A percentile compares a stretch with the other conserved stretches of the same genome.
Evolutionary conservation across 208 protist species (phyloP).

Genomic region (Trypanosoma caninum): DNA sequence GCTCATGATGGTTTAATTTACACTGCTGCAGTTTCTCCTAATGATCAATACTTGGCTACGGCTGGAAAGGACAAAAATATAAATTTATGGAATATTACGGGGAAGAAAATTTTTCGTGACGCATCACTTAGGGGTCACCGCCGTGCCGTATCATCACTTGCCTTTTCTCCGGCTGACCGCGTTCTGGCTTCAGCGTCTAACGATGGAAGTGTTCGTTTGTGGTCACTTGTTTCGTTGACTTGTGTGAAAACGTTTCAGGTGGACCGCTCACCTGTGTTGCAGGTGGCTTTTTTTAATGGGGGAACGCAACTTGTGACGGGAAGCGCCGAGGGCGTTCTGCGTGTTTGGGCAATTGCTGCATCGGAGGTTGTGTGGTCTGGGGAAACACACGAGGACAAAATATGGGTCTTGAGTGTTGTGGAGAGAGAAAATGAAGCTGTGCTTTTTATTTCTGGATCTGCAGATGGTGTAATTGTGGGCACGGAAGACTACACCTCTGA

Average conservation of each 20-base stretch:
- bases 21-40: slow-evolving; percentile 72
- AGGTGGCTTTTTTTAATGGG: slow-evolving; percentile 84
- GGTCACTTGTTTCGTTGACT: slow-evolving; percentile 78
- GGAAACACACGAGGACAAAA: slow-evolving; percentile 79
- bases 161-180: slow-evolving; percentile 81
- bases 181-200: slow-evolving; percentile 83
- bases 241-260: slow-evolving; percentile 85
- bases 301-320: slow-evolving; percentile 84
- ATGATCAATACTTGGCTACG: slow-evolving; percentile 89
- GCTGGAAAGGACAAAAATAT: slow-evolving; percentile 88
- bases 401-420: slow-evolving; percentile 75
- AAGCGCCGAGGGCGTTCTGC: slow-evolving; percentile 87
- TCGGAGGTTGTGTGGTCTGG: slow-evolving; percentile 78
- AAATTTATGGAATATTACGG: slow-evolving; percentile 74
- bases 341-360: slow-evolving; percentile 85
- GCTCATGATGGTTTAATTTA: slow-evolving; percentile 83
- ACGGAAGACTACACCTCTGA: slow-evolving; percentile 91
- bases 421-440: slow-evolving; percentile 41
- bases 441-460: slow-evolving; percentile 71
- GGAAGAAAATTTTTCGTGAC: slow-evolving; percentile 80
- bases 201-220: slow-evolving; percentile 85
- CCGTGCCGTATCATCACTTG: slow-evolving; percentile 66
- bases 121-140: slow-evolving; percentile 79
- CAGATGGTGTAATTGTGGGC: slow-evolving; percentile 80
- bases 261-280: slow-evolving; percentile 73